These are phyloP conservation scores for Thermothelomyces thermophilus DNA, from an alignment of 2,329 filamentous ascomycete species.

Conservation along the genomic window DNA sequence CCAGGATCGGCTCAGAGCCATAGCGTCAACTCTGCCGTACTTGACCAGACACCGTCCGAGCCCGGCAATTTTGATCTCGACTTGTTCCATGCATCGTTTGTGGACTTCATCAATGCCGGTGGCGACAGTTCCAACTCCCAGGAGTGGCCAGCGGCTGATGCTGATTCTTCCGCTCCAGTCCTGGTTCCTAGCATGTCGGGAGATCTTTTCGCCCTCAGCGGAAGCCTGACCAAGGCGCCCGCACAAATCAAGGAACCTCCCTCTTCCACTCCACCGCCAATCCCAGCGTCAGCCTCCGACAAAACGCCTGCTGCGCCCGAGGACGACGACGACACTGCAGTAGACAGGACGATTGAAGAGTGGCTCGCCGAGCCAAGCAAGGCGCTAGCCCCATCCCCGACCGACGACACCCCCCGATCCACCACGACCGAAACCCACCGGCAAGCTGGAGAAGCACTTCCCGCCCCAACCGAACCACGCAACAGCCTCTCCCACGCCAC, in stretches of 20 bases:
- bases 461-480: background rate
- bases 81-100: slow-evolving; percentile 17
- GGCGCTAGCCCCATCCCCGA: background rate
- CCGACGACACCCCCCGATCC: background rate
- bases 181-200: background rate
- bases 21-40: background rate
- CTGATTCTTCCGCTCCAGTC: background rate
- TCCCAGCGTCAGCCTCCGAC: background rate
- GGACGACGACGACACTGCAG: slow-evolving; percentile 14
- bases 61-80: slow-evolving; percentile 15
- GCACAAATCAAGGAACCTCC: background rate
- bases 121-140: slow-evolving; percentile 3
- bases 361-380: slow-evolving; percentile 25
- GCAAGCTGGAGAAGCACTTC: background rate
- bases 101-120: slow-evolving; percentile 16
- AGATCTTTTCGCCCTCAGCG: background rate
- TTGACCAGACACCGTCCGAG: background rate
- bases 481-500: slow-evolving; percentile 6
- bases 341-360: slow-evolving; percentile 23
- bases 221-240: background rate
- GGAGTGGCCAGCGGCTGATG: background rate
- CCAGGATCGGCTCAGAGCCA: slow-evolving; percentile 5
- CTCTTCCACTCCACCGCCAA: background rate
- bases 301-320: background rate
- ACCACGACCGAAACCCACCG: background rate